These are phyloP conservation scores for Trametes cingulata DNA, from an alignment of 768 basidiomycete genomes.

Conservation along the genomic window DNA sequence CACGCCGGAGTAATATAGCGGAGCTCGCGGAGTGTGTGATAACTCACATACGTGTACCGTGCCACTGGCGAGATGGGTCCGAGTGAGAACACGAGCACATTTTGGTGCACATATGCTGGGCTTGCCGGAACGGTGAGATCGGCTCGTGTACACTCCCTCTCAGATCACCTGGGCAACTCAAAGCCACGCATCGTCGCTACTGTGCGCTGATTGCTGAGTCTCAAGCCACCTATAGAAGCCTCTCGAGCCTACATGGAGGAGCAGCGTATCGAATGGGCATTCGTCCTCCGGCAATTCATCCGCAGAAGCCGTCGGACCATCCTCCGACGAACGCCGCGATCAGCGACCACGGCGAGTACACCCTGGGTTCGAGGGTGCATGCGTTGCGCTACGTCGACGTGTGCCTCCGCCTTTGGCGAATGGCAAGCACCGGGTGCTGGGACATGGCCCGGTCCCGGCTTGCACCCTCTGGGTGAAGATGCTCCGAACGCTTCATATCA, in stretches of 20 bases:
- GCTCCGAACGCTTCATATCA: background rate
- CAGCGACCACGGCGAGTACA: conserved; percentile 1
- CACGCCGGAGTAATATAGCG: background rate
- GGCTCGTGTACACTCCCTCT: background rate
- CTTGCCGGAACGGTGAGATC: background rate
- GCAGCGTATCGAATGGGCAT: background rate
- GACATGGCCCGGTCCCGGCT: background rate
- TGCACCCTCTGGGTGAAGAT: background rate
- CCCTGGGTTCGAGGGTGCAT: conserved; percentile 6
- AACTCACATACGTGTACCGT: background rate
- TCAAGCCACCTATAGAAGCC: background rate
- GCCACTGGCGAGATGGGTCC: background rate
- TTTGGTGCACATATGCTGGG: background rate
- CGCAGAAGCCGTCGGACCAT: conserved; percentile 1
- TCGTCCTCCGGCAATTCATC: background rate
- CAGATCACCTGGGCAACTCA: conserved; percentile 2
- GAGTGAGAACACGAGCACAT: background rate
- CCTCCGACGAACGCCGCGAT: background rate
- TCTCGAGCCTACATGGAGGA: background rate
- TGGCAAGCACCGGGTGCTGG: too few species aligned
- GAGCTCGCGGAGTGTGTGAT: conserved; percentile 2
- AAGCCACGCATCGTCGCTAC: conserved; percentile 1
- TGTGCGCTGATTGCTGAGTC: background rate
- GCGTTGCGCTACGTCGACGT: background rate
- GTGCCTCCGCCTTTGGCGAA: background rate